Conservation (phyloP, 495 filamentous ascomycete species). For the Melanomma pulvis-pyrius region DNA sequence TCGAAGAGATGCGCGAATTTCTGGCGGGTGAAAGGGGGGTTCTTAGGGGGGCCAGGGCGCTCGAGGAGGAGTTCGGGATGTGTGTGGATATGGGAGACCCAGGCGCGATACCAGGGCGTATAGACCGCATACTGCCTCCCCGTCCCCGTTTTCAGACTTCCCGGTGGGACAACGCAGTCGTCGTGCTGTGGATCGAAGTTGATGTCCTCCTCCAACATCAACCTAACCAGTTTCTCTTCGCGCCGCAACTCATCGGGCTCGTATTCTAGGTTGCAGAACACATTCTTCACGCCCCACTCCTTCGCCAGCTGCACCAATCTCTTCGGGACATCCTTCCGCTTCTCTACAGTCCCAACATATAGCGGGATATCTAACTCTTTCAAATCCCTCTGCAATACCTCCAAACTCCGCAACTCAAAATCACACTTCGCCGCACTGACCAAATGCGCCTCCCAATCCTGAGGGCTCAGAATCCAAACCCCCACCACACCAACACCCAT, state of each 20-base stretch:
- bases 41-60: conserved; percentile 61
- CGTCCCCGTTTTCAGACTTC: conserved; percentile 60
- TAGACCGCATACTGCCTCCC: conserved; percentile 86
- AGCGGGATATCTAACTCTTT: conserved; percentile 76
- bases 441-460: conserved; percentile 83
- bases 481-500: conserved; percentile 66
- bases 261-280: conserved; percentile 75
- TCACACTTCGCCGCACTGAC: conserved; percentile 74
- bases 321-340: conserved; percentile 62
- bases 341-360: conserved; percentile 70
- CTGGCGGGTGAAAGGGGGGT: conserved; percentile 58
- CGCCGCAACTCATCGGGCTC: conserved; percentile 77
- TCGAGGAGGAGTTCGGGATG: conserved; percentile 66
- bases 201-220: conserved; percentile 63
- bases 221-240: conserved; percentile 66
- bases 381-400: conserved; percentile 66
- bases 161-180: conserved; percentile 79
- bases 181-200: conserved; percentile 71
- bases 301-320: conserved; percentile 70
- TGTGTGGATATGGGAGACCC: conserved; percentile 70
- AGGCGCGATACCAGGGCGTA: conserved; percentile 76
- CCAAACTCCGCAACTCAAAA: conserved; percentile 72
- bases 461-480: conserved; percentile 79
- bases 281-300: conserved; percentile 73
- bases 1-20: conserved; percentile 65